Evolutionary conservation across 163 green algal genomes (phyloP).

Genomic region (Prototheca wickerhamii): DNA sequence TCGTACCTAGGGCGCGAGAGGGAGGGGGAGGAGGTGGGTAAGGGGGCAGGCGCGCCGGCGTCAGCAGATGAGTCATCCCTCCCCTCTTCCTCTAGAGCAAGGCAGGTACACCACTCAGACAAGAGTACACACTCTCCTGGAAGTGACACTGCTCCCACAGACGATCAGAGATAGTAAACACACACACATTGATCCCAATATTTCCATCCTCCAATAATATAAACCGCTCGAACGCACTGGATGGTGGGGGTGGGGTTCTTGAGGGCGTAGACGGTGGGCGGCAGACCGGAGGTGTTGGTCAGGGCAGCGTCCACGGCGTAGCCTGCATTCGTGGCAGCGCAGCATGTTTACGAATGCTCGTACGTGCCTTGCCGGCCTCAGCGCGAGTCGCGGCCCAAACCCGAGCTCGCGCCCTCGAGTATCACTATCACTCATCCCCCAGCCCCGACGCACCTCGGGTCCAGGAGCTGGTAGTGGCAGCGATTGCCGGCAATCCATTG

Average conservation of each 20-base stretch:
- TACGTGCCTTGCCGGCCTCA: no score
- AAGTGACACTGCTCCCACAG: neutral
- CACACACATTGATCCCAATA: no score
- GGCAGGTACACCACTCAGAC: no score
- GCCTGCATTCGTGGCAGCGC: constrained; percentile 2
- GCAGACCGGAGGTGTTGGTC: constrained; percentile 23
- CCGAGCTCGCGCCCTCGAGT: no score
- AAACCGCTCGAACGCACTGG: constrained; percentile 28
- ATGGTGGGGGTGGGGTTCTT: constrained; percentile 72
- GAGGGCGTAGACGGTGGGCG: constrained; percentile 43
- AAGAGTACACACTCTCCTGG: no score
- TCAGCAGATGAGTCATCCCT: neutral
- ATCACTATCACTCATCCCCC: no score
- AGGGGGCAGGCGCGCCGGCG: neutral
- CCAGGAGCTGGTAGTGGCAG: neutral
- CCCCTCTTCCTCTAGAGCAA: neutral
- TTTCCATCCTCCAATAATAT: neutral
- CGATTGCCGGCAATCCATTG: neutral
- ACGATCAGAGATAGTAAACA: no score
- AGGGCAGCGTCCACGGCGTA: constrained; percentile 13
- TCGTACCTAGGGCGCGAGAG: constrained; percentile 70
- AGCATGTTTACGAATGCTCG: neutral
- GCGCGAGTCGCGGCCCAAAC: no score
- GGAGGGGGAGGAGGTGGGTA: neutral
- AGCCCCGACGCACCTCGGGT: neutral